Percentiles rank a stretch among this genome's conserved stretches.
phyloP scores from a whole-genome alignment of 2,329 filamentous ascomycete species.

The Diaporthe vexans region DNA sequence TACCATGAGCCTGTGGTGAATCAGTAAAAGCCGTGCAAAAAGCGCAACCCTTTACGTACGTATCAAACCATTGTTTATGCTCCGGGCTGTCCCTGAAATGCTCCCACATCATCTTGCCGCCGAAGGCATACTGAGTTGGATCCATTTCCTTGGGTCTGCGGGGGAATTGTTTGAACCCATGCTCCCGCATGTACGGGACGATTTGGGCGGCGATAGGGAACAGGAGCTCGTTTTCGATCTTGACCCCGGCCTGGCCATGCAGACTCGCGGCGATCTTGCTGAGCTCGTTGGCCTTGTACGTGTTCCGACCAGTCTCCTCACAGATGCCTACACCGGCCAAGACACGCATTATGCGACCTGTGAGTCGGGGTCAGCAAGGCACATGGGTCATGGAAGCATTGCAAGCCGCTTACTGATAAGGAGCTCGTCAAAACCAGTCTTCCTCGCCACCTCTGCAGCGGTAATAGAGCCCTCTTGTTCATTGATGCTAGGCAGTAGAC shows the following conservation, averaged over 20 bases:
- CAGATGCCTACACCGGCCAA: constrained; percentile 15
- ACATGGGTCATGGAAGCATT: neutral
- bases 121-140: neutral
- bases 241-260: constrained; percentile 15
- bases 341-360: constrained; percentile 10
- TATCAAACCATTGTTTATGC: constrained; percentile 3
- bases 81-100: constrained; percentile 12
- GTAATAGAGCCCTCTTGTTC: neutral
- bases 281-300: constrained; percentile 6
- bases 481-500: neutral
- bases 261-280: constrained; percentile 10
- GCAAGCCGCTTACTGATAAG: neutral
- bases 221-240: constrained; percentile 14
- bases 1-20: neutral
- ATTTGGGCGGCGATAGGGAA: constrained; percentile 6
- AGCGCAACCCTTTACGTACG: neutral
- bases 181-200: constrained; percentile 1
- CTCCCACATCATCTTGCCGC: constrained; percentile 18
- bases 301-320: constrained; percentile 1
- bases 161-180: constrained; percentile 15
- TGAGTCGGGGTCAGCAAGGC: neutral
- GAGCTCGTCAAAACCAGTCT: neutral
- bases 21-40: neutral
- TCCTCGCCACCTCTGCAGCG: constrained; percentile 6
- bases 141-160: neutral